A percentile compares a stretch with the other conserved stretches of the same genome.
phyloP scores from a whole-genome alignment of 2,329 filamentous ascomycete species.

The Eutypa lata region DNA sequence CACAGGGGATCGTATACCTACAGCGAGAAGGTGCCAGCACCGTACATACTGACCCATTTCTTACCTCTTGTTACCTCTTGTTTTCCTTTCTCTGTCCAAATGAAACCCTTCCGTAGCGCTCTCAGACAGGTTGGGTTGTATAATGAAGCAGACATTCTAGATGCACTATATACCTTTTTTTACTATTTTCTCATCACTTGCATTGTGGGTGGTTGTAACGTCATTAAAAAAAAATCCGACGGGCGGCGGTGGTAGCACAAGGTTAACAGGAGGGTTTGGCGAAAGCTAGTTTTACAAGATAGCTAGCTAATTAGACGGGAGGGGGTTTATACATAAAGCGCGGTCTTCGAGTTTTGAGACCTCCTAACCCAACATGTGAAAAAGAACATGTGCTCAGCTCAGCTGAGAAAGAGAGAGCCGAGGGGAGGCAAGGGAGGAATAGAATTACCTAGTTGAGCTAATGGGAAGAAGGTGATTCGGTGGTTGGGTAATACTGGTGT shows the following conservation, averaged over 20 bases:
- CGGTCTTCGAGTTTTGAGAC: no score
- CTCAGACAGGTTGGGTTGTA: neutral
- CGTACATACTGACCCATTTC: neutral
- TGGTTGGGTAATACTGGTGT: neutral
- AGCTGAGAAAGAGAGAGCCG: neutral
- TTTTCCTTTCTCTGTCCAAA: neutral
- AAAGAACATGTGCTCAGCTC: no score
- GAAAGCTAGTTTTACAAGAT: no score
- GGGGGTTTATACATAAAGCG: no score
- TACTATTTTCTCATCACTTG: no score
- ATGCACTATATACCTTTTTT: neutral
- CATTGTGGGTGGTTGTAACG: no score
- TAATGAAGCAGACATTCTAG: neutral
- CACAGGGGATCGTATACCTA: neutral
- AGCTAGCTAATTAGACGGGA: no score
- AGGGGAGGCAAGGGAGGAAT: neutral
- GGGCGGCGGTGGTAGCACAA: no score
- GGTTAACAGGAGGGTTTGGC: no score
- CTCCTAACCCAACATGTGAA: no score
- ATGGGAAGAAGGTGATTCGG: neutral
- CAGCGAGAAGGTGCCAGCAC: neutral
- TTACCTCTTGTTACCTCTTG: neutral
- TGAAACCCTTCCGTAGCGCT: neutral
- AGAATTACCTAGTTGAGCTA: slow-evolving; percentile 1
- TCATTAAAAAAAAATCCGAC: no score